A percentile compares a stretch with the other conserved stretches of the same genome.
Evolutionary conservation across 2,329 filamentous ascomycete genomes (phyloP).

Genomic region (Shiraia sp.): DNA sequence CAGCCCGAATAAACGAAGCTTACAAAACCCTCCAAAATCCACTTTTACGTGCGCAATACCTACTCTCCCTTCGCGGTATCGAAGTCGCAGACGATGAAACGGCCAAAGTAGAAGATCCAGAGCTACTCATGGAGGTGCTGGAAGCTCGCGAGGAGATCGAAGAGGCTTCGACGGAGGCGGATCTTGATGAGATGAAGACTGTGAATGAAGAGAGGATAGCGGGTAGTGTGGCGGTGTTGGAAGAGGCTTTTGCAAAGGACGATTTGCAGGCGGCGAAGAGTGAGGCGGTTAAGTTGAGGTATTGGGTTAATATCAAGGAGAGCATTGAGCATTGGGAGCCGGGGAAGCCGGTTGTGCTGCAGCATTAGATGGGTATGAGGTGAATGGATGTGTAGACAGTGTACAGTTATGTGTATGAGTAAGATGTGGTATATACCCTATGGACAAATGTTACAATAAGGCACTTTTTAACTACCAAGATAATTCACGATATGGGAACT

Average conservation of each 20-base stretch:
- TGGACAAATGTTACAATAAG: too few relatives aligned
- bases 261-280: conserved; percentile 68
- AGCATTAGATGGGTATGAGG: conserved; percentile 52
- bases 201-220: conserved; percentile 71
- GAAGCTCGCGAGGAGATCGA: conserved; percentile 70
- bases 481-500: too few relatives aligned
- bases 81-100: conserved; percentile 81
- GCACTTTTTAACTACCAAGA: too few relatives aligned
- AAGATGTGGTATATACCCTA: too few relatives aligned
- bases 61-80: conserved; percentile 71
- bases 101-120: conserved; percentile 69
- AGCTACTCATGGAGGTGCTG: conserved; percentile 76
- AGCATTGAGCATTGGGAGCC: conserved; percentile 82
- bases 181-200: conserved; percentile 61
- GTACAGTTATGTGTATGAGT: too few relatives aligned
- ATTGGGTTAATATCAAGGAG: conserved; percentile 88
- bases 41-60: conserved; percentile 82
- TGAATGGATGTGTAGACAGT: too few relatives aligned
- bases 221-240: conserved; percentile 66
- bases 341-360: conserved; percentile 65
- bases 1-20: conserved; percentile 84
- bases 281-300: conserved; percentile 78
- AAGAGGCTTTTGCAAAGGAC: conserved; percentile 65
- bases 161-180: conserved; percentile 61
- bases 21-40: conserved; percentile 84